Conservation (phyloP, 176 grass and related monocot genomes). For the Cenchrus fungigraminus region DNA sequence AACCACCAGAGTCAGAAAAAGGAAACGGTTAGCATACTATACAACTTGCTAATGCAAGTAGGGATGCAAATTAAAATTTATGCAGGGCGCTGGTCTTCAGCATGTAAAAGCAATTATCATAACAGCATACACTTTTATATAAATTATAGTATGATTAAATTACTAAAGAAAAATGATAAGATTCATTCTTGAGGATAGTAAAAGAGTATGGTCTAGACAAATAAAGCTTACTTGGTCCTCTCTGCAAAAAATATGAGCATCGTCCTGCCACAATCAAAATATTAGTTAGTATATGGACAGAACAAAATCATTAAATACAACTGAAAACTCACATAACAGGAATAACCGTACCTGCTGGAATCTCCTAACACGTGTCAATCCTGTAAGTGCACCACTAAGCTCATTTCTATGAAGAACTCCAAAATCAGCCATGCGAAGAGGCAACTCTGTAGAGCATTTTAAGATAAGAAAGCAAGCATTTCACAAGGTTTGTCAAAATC, state of each 20-base stretch:
- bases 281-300: not conserved
- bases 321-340: conserved; percentile 9
- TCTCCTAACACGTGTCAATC: conserved; percentile 98
- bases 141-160: not conserved
- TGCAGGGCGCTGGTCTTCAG: not conserved
- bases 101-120: not conserved
- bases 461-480: conserved; percentile 20
- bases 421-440: conserved; percentile 97
- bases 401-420: conserved; percentile 96
- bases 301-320: conserved; percentile 5
- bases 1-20: conserved; percentile 4
- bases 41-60: not conserved
- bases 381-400: conserved; percentile 95
- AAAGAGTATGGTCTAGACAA: conserved; percentile 4
- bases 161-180: not conserved
- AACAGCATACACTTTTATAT: not conserved
- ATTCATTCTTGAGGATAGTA: not conserved
- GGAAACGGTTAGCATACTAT: not conserved
- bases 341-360: conserved; percentile 86
- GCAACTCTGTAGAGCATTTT: conserved; percentile 72
- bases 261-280: conserved; percentile 59
- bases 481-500: conserved; percentile 9
- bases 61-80: conserved; percentile 12
- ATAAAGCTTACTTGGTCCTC: conserved; percentile 82
- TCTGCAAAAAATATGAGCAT: conserved; percentile 98